Base-by-base conservation (phyloP, 345 rosid genomes). In the Brassica nigra region DNA sequence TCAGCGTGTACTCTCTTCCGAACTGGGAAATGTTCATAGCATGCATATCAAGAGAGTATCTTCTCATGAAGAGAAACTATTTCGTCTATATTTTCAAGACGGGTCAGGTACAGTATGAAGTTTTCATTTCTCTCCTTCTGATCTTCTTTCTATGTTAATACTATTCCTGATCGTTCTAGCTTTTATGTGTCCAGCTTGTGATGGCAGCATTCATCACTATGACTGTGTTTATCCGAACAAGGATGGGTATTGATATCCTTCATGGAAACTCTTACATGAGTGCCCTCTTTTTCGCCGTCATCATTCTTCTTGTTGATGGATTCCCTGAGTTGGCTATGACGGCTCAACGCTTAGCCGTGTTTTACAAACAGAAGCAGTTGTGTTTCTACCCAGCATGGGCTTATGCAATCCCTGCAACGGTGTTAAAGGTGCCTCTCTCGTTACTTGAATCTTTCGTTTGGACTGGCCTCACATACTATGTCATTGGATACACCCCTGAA, bases 371-470 rank as follows among this genome's bases (percentile, higher is more conserved):
- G 77, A 87, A 95, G 75, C 93, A 94, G 82, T 80, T 89, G 67
- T 88, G 88, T 47, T 94, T 92, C 83, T 94, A 82, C 79, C 97
- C 98, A 66, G 27, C 97, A 14, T 94, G 98, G 98, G 91, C 97
- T 34, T 94, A 92, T 80, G 88, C 95, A 66, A 79, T 92, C 42
- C 97, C 97, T 15, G 74, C 91, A 54, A 90, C 93, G 90, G 83
- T 94, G 68, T 87, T 92, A n/a, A 94, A 91, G 83, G 89, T 92
- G 71, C 98, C 98, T 6, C 72, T 90, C 73, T 68, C 93, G 9
- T 52, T 89, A 16, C 37, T 90, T 0, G 97, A 91, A 71, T 88
- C 89, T 49, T 83, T 85, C 4, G 55, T 89, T 47, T 92, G 97
- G 98, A 76, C 83, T 3, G 64, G 83, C 62, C 88, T 91, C 20